Evolutionary conservation across 768 basidiomycete genomes (phyloP).

Genomic region (Lactifluus piperatus): DNA sequence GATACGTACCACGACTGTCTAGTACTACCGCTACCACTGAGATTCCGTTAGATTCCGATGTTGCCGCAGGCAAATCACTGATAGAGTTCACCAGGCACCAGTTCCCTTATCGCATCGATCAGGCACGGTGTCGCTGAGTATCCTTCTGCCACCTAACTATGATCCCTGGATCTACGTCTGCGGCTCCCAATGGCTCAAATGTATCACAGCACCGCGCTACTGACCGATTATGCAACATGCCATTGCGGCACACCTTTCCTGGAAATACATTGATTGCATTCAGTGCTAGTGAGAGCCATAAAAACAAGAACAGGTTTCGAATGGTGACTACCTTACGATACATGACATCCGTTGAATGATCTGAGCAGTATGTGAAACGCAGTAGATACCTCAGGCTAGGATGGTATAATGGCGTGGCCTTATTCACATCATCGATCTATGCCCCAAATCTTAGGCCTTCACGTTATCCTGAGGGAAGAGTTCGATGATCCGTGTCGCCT

Average conservation of each 20-base stretch:
- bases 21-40: not conserved
- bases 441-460: not conserved
- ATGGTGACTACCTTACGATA: not conserved
- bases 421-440: not conserved
- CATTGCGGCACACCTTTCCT: not conserved
- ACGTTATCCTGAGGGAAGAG: conserved; percentile 34
- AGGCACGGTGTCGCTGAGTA: not conserved
- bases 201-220: not conserved
- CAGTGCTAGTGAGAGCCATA: not conserved
- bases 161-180: not conserved
- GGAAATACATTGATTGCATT: not conserved
- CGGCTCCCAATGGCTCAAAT: not conserved
- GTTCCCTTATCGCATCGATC: not conserved
- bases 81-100: not conserved
- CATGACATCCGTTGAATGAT: not conserved
- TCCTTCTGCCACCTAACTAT: too few species aligned
- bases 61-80: not conserved
- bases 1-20: not conserved
- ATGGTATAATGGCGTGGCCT: not conserved
- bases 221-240: not conserved
- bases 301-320: not conserved
- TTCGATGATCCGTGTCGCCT: conserved; percentile 43
- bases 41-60: not conserved
- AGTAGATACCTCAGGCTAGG: not conserved
- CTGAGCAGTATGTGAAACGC: not conserved